Conservation (phyloP, 2,329 filamentous ascomycete genomes). For the Dactylonectria macrodidyma region DNA sequence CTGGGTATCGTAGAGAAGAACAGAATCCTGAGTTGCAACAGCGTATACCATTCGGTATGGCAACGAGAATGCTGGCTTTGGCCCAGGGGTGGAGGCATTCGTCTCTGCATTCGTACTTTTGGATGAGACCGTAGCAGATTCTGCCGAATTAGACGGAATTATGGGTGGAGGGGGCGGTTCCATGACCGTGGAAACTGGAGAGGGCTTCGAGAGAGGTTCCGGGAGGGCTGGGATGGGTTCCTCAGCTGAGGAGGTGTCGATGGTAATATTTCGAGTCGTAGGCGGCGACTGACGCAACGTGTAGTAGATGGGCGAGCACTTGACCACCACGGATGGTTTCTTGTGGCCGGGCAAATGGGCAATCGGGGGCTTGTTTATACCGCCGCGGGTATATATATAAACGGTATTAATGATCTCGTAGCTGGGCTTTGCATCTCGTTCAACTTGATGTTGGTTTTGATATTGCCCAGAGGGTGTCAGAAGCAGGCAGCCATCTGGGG, state of each 20-base stretch:
- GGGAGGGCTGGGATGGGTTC: conserved; percentile 88
- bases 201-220: conserved; percentile 80
- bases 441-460: conserved; percentile 79
- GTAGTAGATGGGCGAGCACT: conserved; percentile 93
- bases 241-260: conserved; percentile 91
- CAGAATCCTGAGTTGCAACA: conserved; percentile 95
- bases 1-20: conserved; percentile 96
- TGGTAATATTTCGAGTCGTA: conserved; percentile 88
- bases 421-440: conserved; percentile 78
- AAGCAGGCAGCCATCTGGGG: conserved; percentile 93
- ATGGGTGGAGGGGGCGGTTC: conserved; percentile 82
- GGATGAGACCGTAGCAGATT: conserved; percentile 65
- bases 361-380: conserved; percentile 96
- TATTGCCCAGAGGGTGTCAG: conserved; percentile 97
- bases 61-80: conserved; percentile 83
- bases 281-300: conserved; percentile 79
- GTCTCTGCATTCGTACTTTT: conserved; percentile 64
- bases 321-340: conserved; percentile 96
- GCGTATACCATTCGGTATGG: conserved; percentile 97
- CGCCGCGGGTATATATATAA: conserved; percentile 96
- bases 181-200: conserved; percentile 76
- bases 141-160: conserved; percentile 59
- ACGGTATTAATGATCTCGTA: conserved; percentile 97
- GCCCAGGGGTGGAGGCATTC: conserved; percentile 67
- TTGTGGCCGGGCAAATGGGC: conserved; percentile 97